Conservation (phyloP, 2,329 filamentous ascomycete species). For the Pyrenophora seminiperda region DNA sequence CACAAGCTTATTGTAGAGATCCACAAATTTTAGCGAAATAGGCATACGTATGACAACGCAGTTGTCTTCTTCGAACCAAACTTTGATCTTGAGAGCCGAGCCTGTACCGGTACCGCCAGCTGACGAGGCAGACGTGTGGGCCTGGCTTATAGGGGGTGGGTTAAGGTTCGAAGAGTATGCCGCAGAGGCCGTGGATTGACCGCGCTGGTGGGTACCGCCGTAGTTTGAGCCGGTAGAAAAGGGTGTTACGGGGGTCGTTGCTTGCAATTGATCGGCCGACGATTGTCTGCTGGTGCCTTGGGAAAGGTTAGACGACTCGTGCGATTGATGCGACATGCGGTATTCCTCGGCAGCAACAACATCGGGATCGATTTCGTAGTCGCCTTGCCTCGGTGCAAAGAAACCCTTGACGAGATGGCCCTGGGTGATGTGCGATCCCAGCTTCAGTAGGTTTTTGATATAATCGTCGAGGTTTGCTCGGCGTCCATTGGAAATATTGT, state of each 20-base stretch:
- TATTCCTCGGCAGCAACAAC: slow-evolving; percentile 69
- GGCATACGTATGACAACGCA: slow-evolving; percentile 90
- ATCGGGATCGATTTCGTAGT: slow-evolving; percentile 86
- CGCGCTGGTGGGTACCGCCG: slow-evolving; percentile 50
- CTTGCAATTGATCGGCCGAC: slow-evolving; percentile 47
- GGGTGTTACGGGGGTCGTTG: slow-evolving; percentile 43
- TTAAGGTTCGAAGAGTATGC: slow-evolving; percentile 38
- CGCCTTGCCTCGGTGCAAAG: slow-evolving; percentile 86
- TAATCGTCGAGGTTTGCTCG: slow-evolving; percentile 94
- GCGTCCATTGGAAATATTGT: slow-evolving; percentile 91
- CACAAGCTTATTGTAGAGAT: slow-evolving; percentile 81
- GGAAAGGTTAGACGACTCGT: slow-evolving; percentile 45
- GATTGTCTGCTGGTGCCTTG: slow-evolving; percentile 46
- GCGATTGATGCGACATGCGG: slow-evolving; percentile 67
- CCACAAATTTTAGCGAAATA: slow-evolving; percentile 74
- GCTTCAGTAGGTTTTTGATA: slow-evolving; percentile 84
- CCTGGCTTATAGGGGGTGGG: slow-evolving; percentile 46
- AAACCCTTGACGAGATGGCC: slow-evolving; percentile 87
- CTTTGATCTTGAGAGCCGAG: slow-evolving; percentile 80
- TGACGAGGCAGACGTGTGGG: slow-evolving; percentile 45
- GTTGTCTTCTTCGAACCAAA: slow-evolving; percentile 84
- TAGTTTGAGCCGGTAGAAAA: slow-evolving; percentile 45
- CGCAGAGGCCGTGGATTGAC: slow-evolving; percentile 44
- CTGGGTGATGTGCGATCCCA: slow-evolving; percentile 82
- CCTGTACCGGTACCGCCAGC: slow-evolving; percentile 36